phyloP scores from a whole-genome alignment of 768 basidiomycete species.

The Suillus hirtellus region DNA sequence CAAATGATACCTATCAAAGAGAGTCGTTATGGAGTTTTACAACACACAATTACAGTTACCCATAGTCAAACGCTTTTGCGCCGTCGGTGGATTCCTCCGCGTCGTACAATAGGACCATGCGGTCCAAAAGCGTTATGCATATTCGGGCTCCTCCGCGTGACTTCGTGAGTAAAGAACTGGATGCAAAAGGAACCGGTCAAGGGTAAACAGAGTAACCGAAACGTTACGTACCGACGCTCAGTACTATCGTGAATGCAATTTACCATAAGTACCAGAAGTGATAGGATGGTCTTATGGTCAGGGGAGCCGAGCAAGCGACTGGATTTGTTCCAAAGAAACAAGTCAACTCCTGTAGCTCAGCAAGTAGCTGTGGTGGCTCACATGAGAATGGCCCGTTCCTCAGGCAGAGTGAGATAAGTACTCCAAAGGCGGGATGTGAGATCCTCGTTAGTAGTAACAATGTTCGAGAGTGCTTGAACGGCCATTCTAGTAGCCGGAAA shows the following conservation, averaged over 20 bases:
- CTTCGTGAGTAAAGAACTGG: conserved; percentile 43
- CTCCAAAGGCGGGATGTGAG: conserved; percentile 63
- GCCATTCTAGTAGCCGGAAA: conserved; percentile 63
- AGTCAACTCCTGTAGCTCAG: conserved; percentile 6
- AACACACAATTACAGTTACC: conserved; percentile 40
- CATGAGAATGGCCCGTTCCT: conserved; percentile 77
- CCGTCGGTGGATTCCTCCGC: conserved; percentile 63
- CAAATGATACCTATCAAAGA: conserved; percentile 56
- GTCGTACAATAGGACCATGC: conserved; percentile 70
- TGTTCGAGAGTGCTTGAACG: conserved; percentile 80
- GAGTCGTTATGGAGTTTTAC: conserved; percentile 15
- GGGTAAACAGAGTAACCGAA: conserved; percentile 3
- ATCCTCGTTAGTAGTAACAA: conserved; percentile 71
- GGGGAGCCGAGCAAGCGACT: conserved; percentile 65
- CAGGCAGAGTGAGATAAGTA: conserved; percentile 63
- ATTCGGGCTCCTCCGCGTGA: conserved; percentile 61
- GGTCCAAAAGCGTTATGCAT: conserved; percentile 68
- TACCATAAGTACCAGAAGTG: conserved; percentile 66
- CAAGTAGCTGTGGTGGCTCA: conserved; percentile 37
- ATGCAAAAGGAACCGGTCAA: conserved; percentile 11
- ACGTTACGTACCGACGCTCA: conserved; percentile 51
- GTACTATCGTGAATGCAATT: conserved; percentile 67
- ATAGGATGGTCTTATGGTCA: conserved; percentile 60
- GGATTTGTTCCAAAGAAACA: conserved; percentile 3
- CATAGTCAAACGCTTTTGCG: conserved; percentile 73